Evolutionary conservation across 768 basidiomycete species (phyloP).

Genomic region (Tulasnella calospora): DNA sequence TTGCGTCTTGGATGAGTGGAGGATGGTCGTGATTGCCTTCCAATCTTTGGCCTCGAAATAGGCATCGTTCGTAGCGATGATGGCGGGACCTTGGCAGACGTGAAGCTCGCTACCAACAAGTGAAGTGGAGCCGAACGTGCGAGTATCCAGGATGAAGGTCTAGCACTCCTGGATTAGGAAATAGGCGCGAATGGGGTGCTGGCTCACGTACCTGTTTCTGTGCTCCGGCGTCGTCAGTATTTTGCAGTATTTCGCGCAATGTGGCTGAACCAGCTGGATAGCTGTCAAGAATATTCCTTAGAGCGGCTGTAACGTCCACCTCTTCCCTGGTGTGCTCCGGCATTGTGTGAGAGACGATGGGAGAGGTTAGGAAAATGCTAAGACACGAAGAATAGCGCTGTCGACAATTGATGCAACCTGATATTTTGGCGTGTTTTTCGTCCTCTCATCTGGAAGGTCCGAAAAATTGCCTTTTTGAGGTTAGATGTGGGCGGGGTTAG

Average conservation of each 20-base stretch:
- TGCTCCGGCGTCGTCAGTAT: slow-evolving; percentile 2
- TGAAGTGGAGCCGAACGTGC: neutral
- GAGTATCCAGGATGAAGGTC: slow-evolving; percentile 10
- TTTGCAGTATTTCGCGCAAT: slow-evolving; percentile 5
- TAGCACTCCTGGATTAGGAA: neutral
- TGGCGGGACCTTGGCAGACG: slow-evolving; percentile 18
- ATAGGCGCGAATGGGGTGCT: neutral
- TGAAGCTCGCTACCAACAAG: neutral
- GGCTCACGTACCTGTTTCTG: neutral
- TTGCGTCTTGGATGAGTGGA: slow-evolving; percentile 7
- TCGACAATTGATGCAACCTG: neutral
- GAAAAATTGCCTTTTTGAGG: too few relatives aligned
- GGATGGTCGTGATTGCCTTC: slow-evolving; percentile 5
- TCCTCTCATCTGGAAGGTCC: too few relatives aligned
- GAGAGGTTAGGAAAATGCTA: neutral
- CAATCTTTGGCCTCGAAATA: neutral
- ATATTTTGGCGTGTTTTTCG: too few relatives aligned
- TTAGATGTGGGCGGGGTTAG: neutral
- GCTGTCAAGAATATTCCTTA: slow-evolving; percentile 13
- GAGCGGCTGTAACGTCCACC: neutral
- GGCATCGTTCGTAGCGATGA: slow-evolving; percentile 13
- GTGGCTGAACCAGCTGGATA: slow-evolving; percentile 14
- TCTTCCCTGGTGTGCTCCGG: neutral
- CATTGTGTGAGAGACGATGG: neutral
- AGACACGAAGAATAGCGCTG: neutral